phyloP scores from a whole-genome alignment of 805 yeast genomes.

The Wickerhamomyces alni region DNA sequence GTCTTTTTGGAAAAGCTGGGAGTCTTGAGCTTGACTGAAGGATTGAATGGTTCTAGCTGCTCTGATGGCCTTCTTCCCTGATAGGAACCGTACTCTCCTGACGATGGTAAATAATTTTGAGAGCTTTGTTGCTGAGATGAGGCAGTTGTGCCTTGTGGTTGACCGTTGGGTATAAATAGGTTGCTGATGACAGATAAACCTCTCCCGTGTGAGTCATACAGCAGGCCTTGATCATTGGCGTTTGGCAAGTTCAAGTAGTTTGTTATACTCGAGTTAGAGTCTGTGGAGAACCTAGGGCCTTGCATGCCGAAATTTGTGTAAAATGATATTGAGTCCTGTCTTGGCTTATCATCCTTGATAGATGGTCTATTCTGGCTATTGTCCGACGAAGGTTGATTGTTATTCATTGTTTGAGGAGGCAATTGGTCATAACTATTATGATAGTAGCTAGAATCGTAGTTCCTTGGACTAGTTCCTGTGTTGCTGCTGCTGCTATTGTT shows the following conservation, averaged over 20 bases:
- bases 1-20: slow-evolving; percentile 20
- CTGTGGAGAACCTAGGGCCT: slow-evolving; percentile 23
- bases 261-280: slow-evolving; percentile 22
- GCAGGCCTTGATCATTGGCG: slow-evolving; percentile 9
- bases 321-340: slow-evolving; percentile 24
- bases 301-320: slow-evolving; percentile 18
- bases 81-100: slow-evolving; percentile 21
- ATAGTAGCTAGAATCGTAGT: slow-evolving; percentile 8
- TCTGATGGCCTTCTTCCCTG: slow-evolving; percentile 40
- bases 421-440: not conserved
- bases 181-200: slow-evolving; percentile 22
- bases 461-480: slow-evolving; percentile 13
- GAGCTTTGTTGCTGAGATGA: slow-evolving; percentile 3
- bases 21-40: slow-evolving; percentile 25
- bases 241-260: slow-evolving; percentile 15
- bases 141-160: not conserved
- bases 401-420: slow-evolving; percentile 2
- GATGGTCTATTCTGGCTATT: not conserved
- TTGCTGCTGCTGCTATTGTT: slow-evolving; percentile 1
- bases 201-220: slow-evolving; percentile 18
- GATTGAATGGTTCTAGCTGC: slow-evolving; percentile 42
- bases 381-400: not conserved
- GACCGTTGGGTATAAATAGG: slow-evolving; percentile 18
- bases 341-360: slow-evolving; percentile 1
- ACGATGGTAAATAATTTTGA: slow-evolving; percentile 9